Evolutionary conservation across 2,329 filamentous ascomycete genomes (phyloP).

Genomic region (Dothistroma pini): DNA sequence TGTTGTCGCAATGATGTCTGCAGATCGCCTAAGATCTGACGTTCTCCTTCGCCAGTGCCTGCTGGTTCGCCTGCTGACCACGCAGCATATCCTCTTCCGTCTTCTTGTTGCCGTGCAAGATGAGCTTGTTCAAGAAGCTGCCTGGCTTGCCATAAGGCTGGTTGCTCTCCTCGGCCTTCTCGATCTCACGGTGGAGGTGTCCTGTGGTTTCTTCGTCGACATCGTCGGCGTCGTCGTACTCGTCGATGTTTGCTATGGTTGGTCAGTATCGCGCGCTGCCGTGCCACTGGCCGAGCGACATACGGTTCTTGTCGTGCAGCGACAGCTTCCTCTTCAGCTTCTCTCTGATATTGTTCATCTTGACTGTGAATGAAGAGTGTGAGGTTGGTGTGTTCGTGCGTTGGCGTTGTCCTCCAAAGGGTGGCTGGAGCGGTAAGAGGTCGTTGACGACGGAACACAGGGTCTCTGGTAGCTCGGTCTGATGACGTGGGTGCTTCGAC

Average conservation of each 20-base stretch:
- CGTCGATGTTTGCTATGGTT: constrained; percentile 28
- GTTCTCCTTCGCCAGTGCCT: constrained; percentile 30
- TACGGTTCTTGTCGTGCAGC: constrained; percentile 38
- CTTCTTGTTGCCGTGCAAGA: constrained; percentile 40
- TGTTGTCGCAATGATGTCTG: not conserved
- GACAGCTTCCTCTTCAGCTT: constrained; percentile 39
- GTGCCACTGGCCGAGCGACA: not conserved
- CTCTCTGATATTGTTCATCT: constrained; percentile 36
- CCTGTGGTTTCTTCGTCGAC: constrained; percentile 38
- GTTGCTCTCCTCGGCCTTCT: constrained; percentile 33
- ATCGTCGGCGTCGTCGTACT: constrained; percentile 32
- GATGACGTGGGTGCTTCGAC: not conserved
- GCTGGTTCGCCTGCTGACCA: constrained; percentile 40
- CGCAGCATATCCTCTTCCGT: constrained; percentile 35
- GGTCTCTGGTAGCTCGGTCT: not conserved
- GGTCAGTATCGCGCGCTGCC: constrained; percentile 5
- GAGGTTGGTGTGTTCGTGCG: not conserved
- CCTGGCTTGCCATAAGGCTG: constrained; percentile 34
- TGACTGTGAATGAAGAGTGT: constrained; percentile 13
- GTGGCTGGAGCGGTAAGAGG: constrained; percentile 1
- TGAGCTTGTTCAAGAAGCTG: constrained; percentile 37
- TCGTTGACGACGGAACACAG: not conserved
- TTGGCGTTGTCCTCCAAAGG: not conserved
- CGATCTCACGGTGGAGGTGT: constrained; percentile 35
- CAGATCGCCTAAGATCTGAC: not conserved